These are phyloP conservation scores for Emergomyces pasteurianus DNA, from an alignment of 2,329 filamentous ascomycete species.

Conservation along the genomic window DNA sequence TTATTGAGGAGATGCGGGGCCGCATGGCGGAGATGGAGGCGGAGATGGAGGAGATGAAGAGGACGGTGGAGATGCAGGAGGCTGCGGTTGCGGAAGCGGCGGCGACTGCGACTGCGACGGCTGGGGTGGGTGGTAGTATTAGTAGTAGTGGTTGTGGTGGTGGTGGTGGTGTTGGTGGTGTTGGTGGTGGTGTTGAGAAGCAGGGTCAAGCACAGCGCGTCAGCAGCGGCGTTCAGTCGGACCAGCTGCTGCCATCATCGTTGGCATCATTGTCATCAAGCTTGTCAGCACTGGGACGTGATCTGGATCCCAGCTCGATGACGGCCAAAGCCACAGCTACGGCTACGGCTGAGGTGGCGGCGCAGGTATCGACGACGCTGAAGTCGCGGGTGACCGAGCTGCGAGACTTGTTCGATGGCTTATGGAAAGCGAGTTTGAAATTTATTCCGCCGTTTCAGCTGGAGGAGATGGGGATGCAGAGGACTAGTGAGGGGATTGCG, in stretches of 20 bases:
- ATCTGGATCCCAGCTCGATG: neutral
- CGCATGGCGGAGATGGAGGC: slow-evolving; percentile 12
- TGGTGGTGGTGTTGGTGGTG: no score
- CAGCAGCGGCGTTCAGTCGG: no score
- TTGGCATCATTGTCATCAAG: neutral
- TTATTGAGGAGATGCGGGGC: slow-evolving; percentile 4
- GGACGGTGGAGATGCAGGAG: slow-evolving; percentile 7
- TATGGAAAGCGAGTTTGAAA: neutral
- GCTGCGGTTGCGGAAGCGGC: neutral
- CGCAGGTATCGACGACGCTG: neutral
- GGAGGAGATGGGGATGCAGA: slow-evolving; percentile 6
- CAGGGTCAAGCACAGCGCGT: neutral
- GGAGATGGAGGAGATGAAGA: slow-evolving; percentile 11
- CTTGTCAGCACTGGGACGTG: no score
- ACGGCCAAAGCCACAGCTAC: neutral
- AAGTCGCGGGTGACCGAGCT: neutral
- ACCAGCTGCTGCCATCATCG: neutral
- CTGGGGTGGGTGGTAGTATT: neutral
- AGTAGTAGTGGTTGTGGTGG: no score
- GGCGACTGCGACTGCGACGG: neutral
- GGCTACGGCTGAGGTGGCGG: neutral
- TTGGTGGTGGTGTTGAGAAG: no score
- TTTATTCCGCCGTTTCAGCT: neutral
- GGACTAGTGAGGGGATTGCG: slow-evolving; percentile 3
- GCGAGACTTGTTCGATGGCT: neutral